These are phyloP conservation scores for Daldinia decipiens DNA, from an alignment of 495 filamentous ascomycete genomes.

Conservation along the genomic window DNA sequence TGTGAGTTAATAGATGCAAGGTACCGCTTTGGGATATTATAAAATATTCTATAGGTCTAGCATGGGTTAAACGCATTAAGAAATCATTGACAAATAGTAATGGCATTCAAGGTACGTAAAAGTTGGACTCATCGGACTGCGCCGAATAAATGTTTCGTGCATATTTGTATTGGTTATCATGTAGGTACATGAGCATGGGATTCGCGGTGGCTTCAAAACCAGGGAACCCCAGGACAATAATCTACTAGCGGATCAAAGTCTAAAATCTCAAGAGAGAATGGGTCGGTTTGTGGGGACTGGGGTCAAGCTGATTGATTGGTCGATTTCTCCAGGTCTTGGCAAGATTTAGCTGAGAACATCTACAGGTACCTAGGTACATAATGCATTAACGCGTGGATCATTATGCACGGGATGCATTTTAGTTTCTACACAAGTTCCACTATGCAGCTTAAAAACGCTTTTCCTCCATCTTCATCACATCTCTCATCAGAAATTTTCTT, in stretches of 20 bases:
- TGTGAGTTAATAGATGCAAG: constrained; percentile 4
- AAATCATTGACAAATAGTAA: constrained; percentile 20
- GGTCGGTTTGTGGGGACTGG: constrained; percentile 36
- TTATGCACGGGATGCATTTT: constrained; percentile 8
- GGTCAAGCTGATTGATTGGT: constrained; percentile 41
- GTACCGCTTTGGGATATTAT: constrained; percentile 6
- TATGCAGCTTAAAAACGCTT: not conserved
- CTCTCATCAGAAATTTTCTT: not conserved
- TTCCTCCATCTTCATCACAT: constrained; percentile 1
- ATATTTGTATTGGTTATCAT: not conserved
- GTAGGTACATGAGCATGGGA: not conserved
- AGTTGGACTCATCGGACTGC: constrained; percentile 15
- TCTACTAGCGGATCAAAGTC: constrained; percentile 6
- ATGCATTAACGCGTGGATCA: constrained; percentile 16
- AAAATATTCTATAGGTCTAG: not conserved
- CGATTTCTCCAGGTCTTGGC: constrained; percentile 39
- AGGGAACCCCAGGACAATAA: not conserved
- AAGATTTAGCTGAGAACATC: constrained; percentile 26
- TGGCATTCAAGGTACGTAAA: constrained; percentile 32
- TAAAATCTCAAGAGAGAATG: constrained; percentile 4
- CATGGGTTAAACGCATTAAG: not conserved
- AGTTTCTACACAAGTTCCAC: constrained; percentile 8
- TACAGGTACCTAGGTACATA: no score
- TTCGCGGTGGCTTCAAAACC: not conserved
- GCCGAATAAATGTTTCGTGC: constrained; percentile 18